These are phyloP conservation scores for Daldinia loculata DNA, from an alignment of 495 filamentous ascomycete species.

Conservation along the genomic window DNA sequence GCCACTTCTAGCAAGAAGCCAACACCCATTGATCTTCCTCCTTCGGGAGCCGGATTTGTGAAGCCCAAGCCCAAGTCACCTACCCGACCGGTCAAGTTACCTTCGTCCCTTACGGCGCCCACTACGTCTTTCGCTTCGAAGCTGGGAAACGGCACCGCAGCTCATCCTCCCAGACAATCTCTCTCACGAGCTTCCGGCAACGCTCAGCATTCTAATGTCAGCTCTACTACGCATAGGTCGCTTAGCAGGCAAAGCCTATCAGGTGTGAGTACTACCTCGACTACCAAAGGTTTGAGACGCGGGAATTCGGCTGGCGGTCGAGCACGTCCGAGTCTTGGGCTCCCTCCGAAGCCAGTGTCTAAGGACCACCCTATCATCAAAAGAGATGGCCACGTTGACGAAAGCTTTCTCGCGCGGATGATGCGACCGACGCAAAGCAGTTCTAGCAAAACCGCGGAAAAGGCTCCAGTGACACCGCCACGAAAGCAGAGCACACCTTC, in stretches of 20 bases:
- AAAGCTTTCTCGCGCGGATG: constrained; percentile 88
- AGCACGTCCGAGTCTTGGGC: constrained; percentile 60
- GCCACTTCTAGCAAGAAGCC: constrained; percentile 47
- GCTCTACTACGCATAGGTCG: constrained; percentile 46
- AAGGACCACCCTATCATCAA: constrained; percentile 54
- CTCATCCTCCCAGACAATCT: constrained; percentile 49
- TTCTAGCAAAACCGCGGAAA: constrained; percentile 79
- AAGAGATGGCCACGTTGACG: constrained; percentile 64
- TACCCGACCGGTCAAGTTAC: constrained; percentile 68
- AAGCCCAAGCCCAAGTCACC: constrained; percentile 73
- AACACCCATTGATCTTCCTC: constrained; percentile 45
- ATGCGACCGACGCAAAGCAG: constrained; percentile 88
- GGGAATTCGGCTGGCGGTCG: constrained; percentile 54
- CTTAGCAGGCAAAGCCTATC: constrained; percentile 58
- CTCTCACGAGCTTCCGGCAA: constrained; percentile 50
- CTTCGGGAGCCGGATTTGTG: constrained; percentile 53
- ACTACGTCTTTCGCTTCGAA: constrained; percentile 70
- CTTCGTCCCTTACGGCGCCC: constrained; percentile 68
- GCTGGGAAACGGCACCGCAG: constrained; percentile 43
- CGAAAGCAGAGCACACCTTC: constrained; percentile 44
- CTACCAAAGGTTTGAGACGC: constrained; percentile 47
- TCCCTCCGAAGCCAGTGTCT: constrained; percentile 54
- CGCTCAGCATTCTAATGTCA: constrained; percentile 33
- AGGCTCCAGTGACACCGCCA: constrained; percentile 57
- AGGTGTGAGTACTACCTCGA: constrained; percentile 29